Conservation (phyloP, 169 alveolate genomes). For the Perkinsus marinus region DNA sequence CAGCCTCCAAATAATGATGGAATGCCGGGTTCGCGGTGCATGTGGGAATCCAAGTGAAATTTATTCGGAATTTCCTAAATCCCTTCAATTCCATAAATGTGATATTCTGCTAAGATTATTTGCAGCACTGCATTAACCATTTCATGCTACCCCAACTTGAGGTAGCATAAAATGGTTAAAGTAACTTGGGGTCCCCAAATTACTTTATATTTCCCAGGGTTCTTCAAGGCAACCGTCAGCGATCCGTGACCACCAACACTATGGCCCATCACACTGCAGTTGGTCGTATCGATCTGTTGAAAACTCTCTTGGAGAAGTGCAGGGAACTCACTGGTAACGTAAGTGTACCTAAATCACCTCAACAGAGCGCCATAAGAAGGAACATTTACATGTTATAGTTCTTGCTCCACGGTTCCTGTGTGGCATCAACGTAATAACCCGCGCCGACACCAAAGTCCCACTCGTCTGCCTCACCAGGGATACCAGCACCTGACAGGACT, state of each 20-base stretch:
- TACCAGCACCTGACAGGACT: conserved; percentile 19
- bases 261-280: conserved; percentile 52
- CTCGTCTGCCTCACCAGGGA: conserved; percentile 39
- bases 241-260: conserved; percentile 71
- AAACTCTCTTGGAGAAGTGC: conserved; percentile 4
- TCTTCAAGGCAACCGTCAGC: conserved; percentile 36
- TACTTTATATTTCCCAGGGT: conserved; percentile 33
- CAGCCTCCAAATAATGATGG: too few species aligned
- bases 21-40: too few species aligned
- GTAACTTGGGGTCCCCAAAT: too few species aligned
- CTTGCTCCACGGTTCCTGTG: conserved; percentile 39
- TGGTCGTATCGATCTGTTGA: conserved; percentile 27
- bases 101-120: too few species aligned
- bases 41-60: too few species aligned
- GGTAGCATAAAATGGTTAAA: too few species aligned
- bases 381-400: conserved; percentile 42
- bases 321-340: neutral
- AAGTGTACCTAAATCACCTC: neutral
- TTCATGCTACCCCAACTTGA: too few species aligned
- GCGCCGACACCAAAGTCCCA: conserved; percentile 42
- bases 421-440: conserved; percentile 46
- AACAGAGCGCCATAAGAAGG: neutral
- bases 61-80: too few species aligned
- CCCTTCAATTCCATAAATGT: too few species aligned
- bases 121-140: too few species aligned